Base-by-base conservation (phyloP, 2,329 filamentous ascomycete genomes). In the Calonectria naviculata region DNA sequence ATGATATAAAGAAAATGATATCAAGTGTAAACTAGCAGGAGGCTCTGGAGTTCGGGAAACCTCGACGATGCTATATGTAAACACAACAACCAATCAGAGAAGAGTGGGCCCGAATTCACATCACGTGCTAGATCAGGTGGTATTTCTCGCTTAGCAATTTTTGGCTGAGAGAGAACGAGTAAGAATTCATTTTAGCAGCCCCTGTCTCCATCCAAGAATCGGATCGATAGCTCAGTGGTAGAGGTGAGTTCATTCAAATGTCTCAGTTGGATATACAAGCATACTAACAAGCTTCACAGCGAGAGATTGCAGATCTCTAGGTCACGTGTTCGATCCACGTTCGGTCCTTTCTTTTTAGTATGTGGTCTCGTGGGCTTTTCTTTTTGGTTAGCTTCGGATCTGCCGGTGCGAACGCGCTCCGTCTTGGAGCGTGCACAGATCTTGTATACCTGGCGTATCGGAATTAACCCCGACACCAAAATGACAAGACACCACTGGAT, bases 291-390 rank as follows among this genome's bases (percentile, higher is more conserved):
- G 31, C 34, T 38, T 58, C n/a, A 10, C 52, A 58, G 52, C 52
- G 52, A 58, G 52, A 58, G 52, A 58, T 58, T 58, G 52, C 52
- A 58, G 52, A 58, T 58, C 52, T 58, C 52, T 58, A 58, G 52
- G 52, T 58, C 52, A 58, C 52, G 52, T 58, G 52, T 58, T 58
- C 52, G 52, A 58, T 17, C 52, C 52, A 58, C 52, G 52, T 58
- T 58, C 52, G 52, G 52, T 58, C 52, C 52, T 58, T 38, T 41
- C 34, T 58, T 41, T 58, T 58, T 58, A 28, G 52, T 17, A 7
- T 26, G 21, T 19, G 13, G 5, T 28, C 13, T 1, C 38, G 34
- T 58, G 52, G 5, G 21, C 19, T 58, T 36, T 34, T 24, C 19
- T 58, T 58, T 58, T 52, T 12, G n/a, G 34, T 36, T 36, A 36